phyloP scores from a whole-genome alignment of 768 basidiomycete species.

The Boletus bicolor region DNA sequence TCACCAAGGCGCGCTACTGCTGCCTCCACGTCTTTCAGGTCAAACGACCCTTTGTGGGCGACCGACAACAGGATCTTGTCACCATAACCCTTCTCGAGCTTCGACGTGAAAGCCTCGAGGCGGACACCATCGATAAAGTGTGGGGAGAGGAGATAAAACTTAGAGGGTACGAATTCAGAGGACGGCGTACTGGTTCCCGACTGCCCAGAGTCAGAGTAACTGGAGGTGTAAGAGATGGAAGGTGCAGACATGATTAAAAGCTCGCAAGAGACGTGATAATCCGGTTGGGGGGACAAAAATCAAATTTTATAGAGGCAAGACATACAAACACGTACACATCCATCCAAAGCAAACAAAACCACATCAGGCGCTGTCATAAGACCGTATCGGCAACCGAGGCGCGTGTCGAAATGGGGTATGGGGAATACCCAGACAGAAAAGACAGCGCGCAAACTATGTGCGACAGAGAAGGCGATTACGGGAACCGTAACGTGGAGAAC shows the following conservation, averaged over 20 bases:
- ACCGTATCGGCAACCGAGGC: neutral
- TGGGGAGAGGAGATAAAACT: constrained; percentile 26
- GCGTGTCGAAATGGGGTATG: neutral
- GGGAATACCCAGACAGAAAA: neutral
- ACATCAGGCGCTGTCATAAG: neutral
- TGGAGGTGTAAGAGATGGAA: constrained; percentile 14
- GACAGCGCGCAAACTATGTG: neutral
- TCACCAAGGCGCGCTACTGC: constrained; percentile 10
- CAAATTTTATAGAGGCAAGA: constrained; percentile 26
- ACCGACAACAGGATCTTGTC: constrained; percentile 27
- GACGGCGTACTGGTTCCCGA: constrained; percentile 24
- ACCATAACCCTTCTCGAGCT: constrained; percentile 28
- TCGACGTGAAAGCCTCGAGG: constrained; percentile 17
- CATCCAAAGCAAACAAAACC: neutral
- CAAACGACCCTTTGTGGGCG: constrained; percentile 10
- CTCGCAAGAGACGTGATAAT: neutral
- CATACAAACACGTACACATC: constrained; percentile 26
- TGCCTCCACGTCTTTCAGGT: constrained; percentile 7
- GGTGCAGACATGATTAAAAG: constrained; percentile 17
- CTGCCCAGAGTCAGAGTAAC: constrained; percentile 12
- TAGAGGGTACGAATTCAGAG: constrained; percentile 22
- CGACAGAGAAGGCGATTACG: neutral
- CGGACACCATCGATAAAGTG: constrained; percentile 7
- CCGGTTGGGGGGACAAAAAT: constrained; percentile 2
- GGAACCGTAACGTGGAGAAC: neutral